Evolutionary conservation across 139 green algal genomes (phyloP), one percentile per base, ranked within the genome.

Genomic region (Chlamydomonas incerta): DNA sequence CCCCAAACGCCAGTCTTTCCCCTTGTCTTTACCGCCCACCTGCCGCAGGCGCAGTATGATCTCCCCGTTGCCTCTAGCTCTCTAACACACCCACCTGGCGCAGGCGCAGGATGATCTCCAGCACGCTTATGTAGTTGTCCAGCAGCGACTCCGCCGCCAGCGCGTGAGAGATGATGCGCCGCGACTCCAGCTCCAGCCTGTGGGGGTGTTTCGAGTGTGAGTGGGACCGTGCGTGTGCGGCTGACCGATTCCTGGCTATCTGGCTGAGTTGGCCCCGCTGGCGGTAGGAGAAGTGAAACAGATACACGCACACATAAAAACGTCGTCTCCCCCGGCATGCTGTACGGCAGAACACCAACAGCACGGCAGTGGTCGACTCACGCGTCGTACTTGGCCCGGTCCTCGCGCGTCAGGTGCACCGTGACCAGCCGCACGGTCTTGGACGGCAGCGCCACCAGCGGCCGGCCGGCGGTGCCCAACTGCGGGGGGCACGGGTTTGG

Each of bases 21-120:
- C n/a, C n/a, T n/a, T n/a, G n/a, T n/a, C n/a, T n/a, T n/a, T n/a
- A n/a, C n/a, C n/a, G n/a, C n/a, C n/a, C n/a, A n/a, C n/a, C n/a
- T n/a, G n/a, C n/a, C n/a, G n/a, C n/a, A n/a, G n/a, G n/a, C n/a
- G n/a, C n/a, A n/a, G n/a, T n/a, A n/a, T n/a, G n/a, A 50, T 8
- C 41, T 50, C 41, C 41, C 5, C 41, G 6, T 50, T 8, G 6
- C 5, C 41, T 50, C 8, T 8, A 5, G 8, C 41, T 8, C 34
- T 74, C 20, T 5, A 1, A 34, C 68, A 20, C 68, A 8, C 23
- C 35, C 70, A 90, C 84, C 91, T 95, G 92, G 17, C 92, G 71
- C 72, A 95, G 81, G 29, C 93, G 58, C 82, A 95, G 89, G 65
- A 95, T 88, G 57, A 95, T 88, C 83, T 94, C 85, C 65, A 95